Evolutionary conservation across 768 basidiomycete genomes (phyloP).

Genomic region (Pulveroboletus frians): DNA sequence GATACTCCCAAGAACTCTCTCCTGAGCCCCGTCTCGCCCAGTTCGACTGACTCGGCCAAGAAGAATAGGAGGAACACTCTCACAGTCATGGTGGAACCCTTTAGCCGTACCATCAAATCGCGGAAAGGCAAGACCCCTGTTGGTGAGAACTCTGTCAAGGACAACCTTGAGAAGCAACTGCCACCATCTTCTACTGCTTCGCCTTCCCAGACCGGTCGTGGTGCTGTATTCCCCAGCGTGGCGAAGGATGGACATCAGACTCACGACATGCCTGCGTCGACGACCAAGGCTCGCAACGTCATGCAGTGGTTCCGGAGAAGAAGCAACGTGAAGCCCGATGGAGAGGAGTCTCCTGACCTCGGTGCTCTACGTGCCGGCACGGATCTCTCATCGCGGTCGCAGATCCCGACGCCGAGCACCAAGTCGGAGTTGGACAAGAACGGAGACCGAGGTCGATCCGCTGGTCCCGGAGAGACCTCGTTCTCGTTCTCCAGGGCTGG

Average conservation of each 20-base stretch:
- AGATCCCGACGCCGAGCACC: slow-evolving; percentile 27
- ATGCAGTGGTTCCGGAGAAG: slow-evolving; percentile 97
- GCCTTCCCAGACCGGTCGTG: slow-evolving; percentile 25
- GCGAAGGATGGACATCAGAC: slow-evolving; percentile 23
- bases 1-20: slow-evolving; percentile 29
- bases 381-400: slow-evolving; percentile 25
- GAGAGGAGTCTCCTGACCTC: slow-evolving; percentile 17
- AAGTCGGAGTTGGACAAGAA: slow-evolving; percentile 20
- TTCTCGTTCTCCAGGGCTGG: slow-evolving; percentile 38
- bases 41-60: slow-evolving; percentile 37
- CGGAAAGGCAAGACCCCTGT: slow-evolving; percentile 33
- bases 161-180: slow-evolving; percentile 34
- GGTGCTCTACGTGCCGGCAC: slow-evolving; percentile 16
- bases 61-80: slow-evolving; percentile 75
- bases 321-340: slow-evolving; percentile 43
- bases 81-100: slow-evolving; percentile 80
- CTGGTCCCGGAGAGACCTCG: slow-evolving; percentile 19
- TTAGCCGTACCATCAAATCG: slow-evolving; percentile 45
- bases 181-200: slow-evolving; percentile 29
- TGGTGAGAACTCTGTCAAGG: slow-evolving; percentile 39
- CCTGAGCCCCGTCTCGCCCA: slow-evolving; percentile 33
- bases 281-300: slow-evolving; percentile 89
- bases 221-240: slow-evolving; percentile 24
- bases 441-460: slow-evolving; percentile 21
- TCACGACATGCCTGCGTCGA: slow-evolving; percentile 56